Base-by-base conservation (phyloP, 192 early-diverging fungal genomes). In the Mortierella alpina region DNA sequence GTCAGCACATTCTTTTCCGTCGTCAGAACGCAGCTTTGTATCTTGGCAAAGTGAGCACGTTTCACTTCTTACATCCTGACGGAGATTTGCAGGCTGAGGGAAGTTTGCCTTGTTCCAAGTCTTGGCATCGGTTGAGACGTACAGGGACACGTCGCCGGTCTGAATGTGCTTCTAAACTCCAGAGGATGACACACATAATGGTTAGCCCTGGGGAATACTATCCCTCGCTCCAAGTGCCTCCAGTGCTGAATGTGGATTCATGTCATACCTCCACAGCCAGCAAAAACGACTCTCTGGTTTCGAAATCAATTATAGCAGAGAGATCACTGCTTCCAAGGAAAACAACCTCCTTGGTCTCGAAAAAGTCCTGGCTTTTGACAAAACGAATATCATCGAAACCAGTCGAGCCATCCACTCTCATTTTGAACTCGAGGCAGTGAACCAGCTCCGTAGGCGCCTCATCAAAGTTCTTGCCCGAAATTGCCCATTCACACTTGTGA, bases 291-390 rank as follows among this genome's bases (percentile, higher is more conserved):
- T 93, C 87, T 42, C 91, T 87, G 4, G 91, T 88, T 57, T 92
- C 92, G 44, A 97, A 64, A 15, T 90, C 93, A 46, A 95, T 79
- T 18, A 95, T 89, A 8, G 94, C 95, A 22, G 83, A 86, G 40
- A 87, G 87, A 5, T 89, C 87, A 4, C 73, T 68, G 59, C 86
- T 85, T 17, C 89, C 89, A 78, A 96, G 88, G 62, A 86, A 68
- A 15, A 95, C 85, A 0, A 81, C 51, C 20, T 86, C 71, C 61
- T 84, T 76, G 0, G 88, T 88, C 47, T 68, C 63, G 66, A 96
- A 97, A 82, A 86, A 96, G 75, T 94, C 89, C 57, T 94, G 89
- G 15, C 92, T 92, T 61, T 85, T 82, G 13, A 96, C 87, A n/a
- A 98, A 83, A 54, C 79, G 86, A 45, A 82, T 61, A 18, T 86